A percentile compares a stretch with the other conserved stretches of the same genome.
Evolutionary conservation across 1,139 yeast species (phyloP).

Genomic region (Tardiomyces blankii): DNA sequence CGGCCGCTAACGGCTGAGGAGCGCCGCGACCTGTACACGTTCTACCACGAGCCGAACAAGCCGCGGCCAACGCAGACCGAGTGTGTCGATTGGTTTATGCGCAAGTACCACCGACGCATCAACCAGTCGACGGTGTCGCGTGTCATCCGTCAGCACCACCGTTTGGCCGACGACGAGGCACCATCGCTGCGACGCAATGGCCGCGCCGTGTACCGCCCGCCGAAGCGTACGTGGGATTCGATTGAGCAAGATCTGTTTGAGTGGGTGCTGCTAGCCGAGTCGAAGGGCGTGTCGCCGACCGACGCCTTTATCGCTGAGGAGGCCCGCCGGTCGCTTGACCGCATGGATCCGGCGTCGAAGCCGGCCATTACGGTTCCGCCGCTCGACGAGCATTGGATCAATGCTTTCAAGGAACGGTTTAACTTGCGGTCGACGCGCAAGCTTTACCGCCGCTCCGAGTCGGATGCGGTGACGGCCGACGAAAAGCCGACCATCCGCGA

Average conservation of each 20-base stretch:
- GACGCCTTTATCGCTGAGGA: background rate
- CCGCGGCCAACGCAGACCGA: background rate
- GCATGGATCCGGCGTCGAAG: background rate
- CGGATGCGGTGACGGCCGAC: background rate
- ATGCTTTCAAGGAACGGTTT: background rate
- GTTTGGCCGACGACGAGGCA: background rate
- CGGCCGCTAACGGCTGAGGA: background rate
- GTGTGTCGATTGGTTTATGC: background rate
- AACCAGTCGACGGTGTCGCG: background rate
- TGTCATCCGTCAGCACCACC: background rate
- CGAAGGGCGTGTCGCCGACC: background rate
- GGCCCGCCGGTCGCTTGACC: background rate
- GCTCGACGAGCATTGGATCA: background rate
- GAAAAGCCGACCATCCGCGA: background rate
- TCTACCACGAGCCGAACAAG: background rate
- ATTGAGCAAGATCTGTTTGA: slow-evolving; percentile 17
- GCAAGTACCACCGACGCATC: background rate
- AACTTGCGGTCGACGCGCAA: background rate
- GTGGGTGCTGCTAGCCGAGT: slow-evolving; percentile 14
- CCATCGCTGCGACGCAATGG: background rate
- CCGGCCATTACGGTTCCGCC: background rate
- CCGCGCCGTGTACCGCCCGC: background rate
- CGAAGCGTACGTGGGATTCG: slow-evolving; percentile 1
- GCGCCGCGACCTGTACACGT: background rate
- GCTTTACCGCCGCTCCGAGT: background rate